phyloP scores from a whole-genome alignment of 257 asterid species.

The Dorcoceras hygrometricum region DNA sequence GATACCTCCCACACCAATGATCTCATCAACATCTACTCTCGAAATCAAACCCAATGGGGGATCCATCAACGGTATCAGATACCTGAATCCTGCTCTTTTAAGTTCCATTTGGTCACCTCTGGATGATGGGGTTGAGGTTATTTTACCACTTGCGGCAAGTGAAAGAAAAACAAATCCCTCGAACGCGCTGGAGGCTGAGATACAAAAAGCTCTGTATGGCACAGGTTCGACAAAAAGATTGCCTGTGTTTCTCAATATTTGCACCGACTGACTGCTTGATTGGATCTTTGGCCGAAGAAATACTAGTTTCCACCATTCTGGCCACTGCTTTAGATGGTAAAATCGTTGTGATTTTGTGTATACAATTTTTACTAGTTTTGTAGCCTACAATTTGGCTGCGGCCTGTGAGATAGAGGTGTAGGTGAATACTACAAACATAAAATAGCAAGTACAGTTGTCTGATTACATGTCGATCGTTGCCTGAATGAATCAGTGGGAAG shows the following conservation, averaged over 20 bases:
- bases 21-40: slow-evolving; percentile 24
- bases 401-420: slow-evolving; percentile 10
- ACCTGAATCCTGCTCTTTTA: too few relatives aligned
- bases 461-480: neutral
- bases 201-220: too few relatives aligned
- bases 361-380: neutral
- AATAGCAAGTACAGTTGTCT: neutral
- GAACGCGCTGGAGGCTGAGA: too few relatives aligned
- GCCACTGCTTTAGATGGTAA: slow-evolving; percentile 2
- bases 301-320: slow-evolving; percentile 1
- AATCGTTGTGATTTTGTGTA: neutral
- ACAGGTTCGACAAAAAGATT: too few relatives aligned
- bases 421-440: neutral
- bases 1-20: slow-evolving; percentile 29
- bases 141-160: too few relatives aligned
- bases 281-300: slow-evolving; percentile 19
- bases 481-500: neutral
- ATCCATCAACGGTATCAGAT: slow-evolving; percentile 33
- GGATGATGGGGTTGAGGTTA: too few relatives aligned
- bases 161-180: too few relatives aligned
- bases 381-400: neutral
- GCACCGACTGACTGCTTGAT: slow-evolving; percentile 23
- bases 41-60: slow-evolving; percentile 25
- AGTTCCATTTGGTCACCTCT: too few relatives aligned
- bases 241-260: too few relatives aligned